Percentiles rank a stretch among this genome's conserved stretches.
Evolutionary conservation across 495 filamentous ascomycete genomes (phyloP).

Genomic region (Penicillium verhagenii): DNA sequence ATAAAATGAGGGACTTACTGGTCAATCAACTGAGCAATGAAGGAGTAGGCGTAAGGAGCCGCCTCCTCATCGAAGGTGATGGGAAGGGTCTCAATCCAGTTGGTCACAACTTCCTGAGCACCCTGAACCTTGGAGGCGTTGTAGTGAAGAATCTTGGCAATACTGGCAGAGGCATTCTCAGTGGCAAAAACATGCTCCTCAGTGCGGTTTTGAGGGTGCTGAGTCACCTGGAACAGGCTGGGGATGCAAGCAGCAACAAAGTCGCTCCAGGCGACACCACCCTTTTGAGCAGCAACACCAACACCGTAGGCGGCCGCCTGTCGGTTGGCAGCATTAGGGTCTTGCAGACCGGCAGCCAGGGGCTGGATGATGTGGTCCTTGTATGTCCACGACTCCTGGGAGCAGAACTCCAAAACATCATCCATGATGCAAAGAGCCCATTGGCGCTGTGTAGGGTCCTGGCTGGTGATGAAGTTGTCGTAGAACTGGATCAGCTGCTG

Average conservation of each 20-base stretch:
- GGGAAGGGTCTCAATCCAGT: constrained; percentile 88
- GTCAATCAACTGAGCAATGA: constrained; percentile 86
- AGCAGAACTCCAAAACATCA: constrained; percentile 96
- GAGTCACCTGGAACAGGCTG: constrained; percentile 78
- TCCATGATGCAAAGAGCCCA: constrained; percentile 99
- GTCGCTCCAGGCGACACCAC: constrained; percentile 76
- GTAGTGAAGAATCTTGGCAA: constrained; percentile 93
- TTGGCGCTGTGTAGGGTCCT: constrained; percentile 89
- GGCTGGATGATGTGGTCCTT: constrained; percentile 81
- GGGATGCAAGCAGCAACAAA: constrained; percentile 79
- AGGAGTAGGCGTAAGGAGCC: constrained; percentile 93
- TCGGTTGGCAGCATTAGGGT: constrained; percentile 84
- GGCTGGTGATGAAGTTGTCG: constrained; percentile 76
- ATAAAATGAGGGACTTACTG: constrained; percentile 65
- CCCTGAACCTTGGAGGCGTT: constrained; percentile 73
- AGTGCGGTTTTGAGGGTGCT: constrained; percentile 72
- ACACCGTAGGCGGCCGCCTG: constrained; percentile 97
- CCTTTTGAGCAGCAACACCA: constrained; percentile 92
- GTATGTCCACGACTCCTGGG: constrained; percentile 77
- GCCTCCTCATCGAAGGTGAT: constrained; percentile 96
- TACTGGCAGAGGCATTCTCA: constrained; percentile 94
- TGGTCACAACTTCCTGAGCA: constrained; percentile 65
- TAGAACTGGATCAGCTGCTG: constrained; percentile 81
- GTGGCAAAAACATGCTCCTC: constrained; percentile 97
- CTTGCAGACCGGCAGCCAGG: constrained; percentile 75